Evolutionary conservation across 768 basidiomycete genomes (phyloP).

Genomic region (Lentinula raphanica): DNA sequence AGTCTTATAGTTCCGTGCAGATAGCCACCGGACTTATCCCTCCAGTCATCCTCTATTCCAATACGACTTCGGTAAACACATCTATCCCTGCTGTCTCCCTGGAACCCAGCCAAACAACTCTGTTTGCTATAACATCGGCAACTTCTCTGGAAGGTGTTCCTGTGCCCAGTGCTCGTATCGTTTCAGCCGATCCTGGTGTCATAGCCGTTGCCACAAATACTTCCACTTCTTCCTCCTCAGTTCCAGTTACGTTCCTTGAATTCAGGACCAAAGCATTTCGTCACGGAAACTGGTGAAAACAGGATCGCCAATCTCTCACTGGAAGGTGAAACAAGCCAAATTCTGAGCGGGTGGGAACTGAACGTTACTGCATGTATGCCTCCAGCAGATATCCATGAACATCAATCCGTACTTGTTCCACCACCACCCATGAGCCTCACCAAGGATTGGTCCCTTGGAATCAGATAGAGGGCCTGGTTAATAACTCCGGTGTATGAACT

Average conservation of each 20-base stretch:
- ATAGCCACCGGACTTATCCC: slow-evolving; percentile 4
- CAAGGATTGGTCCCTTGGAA: slow-evolving; percentile 13
- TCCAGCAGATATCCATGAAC: slow-evolving; percentile 9
- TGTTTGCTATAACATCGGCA: slow-evolving; percentile 9
- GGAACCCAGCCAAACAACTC: slow-evolving; percentile 6
- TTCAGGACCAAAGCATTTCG: slow-evolving; percentile 7
- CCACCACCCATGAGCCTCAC: slow-evolving; percentile 11
- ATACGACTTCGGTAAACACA: slow-evolving; percentile 6
- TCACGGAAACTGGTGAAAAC: slow-evolving; percentile 2
- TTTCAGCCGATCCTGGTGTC: slow-evolving; percentile 8
- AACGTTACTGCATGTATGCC: slow-evolving; percentile 13
- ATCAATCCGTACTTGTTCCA: slow-evolving; percentile 9
- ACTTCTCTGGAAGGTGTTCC: slow-evolving; percentile 8
- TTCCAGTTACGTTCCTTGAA: slow-evolving; percentile 7
- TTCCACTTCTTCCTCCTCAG: background rate
- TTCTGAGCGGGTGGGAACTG: slow-evolving; percentile 9
- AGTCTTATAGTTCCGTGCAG: background rate
- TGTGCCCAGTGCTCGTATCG: slow-evolving; percentile 2
- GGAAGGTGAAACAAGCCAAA: slow-evolving; percentile 5
- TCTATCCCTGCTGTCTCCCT: slow-evolving; percentile 12
- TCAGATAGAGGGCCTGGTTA: slow-evolving; percentile 5
- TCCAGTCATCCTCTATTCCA: slow-evolving; percentile 10
- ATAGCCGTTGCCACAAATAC: slow-evolving; percentile 1
- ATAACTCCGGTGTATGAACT: slow-evolving; percentile 13
- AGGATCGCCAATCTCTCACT: slow-evolving; percentile 9